phyloP scores from a whole-genome alignment of 106 monocot genomes.

The Apostasia ramifera region DNA sequence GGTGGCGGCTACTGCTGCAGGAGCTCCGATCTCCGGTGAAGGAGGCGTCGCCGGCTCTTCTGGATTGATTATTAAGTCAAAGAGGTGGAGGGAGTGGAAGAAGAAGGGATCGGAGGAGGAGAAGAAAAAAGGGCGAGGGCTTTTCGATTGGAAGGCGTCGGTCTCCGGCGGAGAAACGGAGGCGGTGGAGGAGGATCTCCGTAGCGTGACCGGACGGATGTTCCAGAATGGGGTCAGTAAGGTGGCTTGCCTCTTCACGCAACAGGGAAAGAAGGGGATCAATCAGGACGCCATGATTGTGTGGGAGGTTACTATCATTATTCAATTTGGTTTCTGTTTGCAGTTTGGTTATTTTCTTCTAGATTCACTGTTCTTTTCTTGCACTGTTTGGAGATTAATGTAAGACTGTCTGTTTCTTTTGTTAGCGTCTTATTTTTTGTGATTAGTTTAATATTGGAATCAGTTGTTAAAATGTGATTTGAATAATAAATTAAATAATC shows the following conservation, averaged over 20 bases:
- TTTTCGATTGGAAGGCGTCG: slow-evolving; percentile 1
- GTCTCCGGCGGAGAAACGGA: slow-evolving; percentile 1
- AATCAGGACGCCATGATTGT: slow-evolving; percentile 38
- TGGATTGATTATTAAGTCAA: background rate
- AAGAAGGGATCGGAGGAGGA: slow-evolving; percentile 4
- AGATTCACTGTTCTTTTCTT: no score
- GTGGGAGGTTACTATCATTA: slow-evolving; percentile 33
- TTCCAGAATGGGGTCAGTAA: slow-evolving; percentile 34
- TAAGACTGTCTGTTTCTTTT: no score
- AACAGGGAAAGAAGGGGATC: slow-evolving; percentile 57
- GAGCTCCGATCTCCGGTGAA: background rate
- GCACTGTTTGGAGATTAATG: no score
- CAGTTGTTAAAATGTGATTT: no score
- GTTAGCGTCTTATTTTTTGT: no score
- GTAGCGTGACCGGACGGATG: slow-evolving; percentile 36
- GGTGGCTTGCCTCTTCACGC: slow-evolving; percentile 46
- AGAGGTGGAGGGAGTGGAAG: slow-evolving; percentile 14
- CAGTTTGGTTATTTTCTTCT: no score
- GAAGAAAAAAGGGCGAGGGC: slow-evolving; percentile 2
- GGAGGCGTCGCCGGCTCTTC: background rate
- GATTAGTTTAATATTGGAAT: no score
- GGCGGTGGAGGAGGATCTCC: slow-evolving; percentile 33
- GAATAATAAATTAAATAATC: no score
- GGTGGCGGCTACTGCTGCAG: slow-evolving; percentile 5
- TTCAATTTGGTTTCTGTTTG: background rate